Conservation (phyloP, 2,329 filamentous ascomycete species). For the Trichophyton schoenleinii region DNA sequence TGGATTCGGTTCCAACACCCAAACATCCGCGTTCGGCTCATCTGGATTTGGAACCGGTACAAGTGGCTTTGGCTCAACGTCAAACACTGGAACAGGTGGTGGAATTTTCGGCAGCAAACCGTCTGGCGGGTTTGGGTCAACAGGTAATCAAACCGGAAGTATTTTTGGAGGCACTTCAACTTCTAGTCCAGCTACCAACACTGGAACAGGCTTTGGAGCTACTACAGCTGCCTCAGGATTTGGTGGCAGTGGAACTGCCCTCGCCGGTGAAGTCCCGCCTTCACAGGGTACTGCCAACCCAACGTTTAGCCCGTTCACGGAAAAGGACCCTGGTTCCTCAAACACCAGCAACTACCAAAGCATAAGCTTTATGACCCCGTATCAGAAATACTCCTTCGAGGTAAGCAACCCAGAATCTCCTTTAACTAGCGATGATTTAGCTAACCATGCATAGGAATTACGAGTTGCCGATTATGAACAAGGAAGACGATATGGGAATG, state of each 20-base stretch:
- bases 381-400: constrained; percentile 75
- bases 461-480: constrained; percentile 78
- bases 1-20: constrained; percentile 12
- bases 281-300: constrained; percentile 36
- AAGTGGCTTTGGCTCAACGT: constrained; percentile 8
- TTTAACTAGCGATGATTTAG: background rate
- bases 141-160: constrained; percentile 5
- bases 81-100: constrained; percentile 15
- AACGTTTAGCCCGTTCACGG: constrained; percentile 33
- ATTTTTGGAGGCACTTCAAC: constrained; percentile 11
- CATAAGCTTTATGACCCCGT: constrained; percentile 37
- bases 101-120: constrained; percentile 10
- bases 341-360: constrained; percentile 37
- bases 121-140: constrained; percentile 12
- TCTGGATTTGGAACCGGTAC: constrained; percentile 10
- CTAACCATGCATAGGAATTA: constrained; percentile 44
- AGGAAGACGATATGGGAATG: constrained; percentile 71
- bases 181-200: constrained; percentile 11
- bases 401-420: constrained; percentile 16
- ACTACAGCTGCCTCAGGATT: constrained; percentile 21
- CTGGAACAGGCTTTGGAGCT: constrained; percentile 19
- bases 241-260: constrained; percentile 31
- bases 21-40: constrained; percentile 8
- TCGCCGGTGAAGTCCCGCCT: constrained; percentile 28
- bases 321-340: constrained; percentile 32